Evolutionary conservation across 306 rosid genomes (phyloP), one percentile per base, ranked within the genome.

Genomic region (Trifolium fragiferum): DNA sequence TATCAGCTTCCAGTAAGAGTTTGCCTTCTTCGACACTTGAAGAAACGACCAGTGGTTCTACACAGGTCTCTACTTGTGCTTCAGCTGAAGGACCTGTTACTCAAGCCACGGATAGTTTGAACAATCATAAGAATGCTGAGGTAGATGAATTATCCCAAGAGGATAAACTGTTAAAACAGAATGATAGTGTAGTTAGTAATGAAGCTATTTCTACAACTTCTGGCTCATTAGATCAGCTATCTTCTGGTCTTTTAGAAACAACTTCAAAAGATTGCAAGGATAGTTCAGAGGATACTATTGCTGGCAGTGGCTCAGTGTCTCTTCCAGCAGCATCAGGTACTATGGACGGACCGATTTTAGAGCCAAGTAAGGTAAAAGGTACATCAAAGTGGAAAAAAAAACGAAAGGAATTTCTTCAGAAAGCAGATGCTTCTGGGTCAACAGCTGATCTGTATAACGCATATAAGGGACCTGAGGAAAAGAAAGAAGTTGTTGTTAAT

Each of bases 401-500:
- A 84, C 64, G 2, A 10, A 90, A 30, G 77, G 95, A 89, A 50
- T 4, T 63, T 72, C 93, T 89, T 83, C 82, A 40, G 57, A 87
- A 84, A 88, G 99, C 99, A 59, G 99, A 94, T 86, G 99, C 99
- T 88, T 88, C 95, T 6, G 97, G 99, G 43, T 58, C 82, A 23
- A 86, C 88, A 23, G 83, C 95, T 81, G 97, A 94, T 86, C 96
- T 94, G 65, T 94, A 94, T 80, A 89, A 80, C 76, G 99, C 99
- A 3, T 94, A 92, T 19, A 94, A 90, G 90, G 81, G 89, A 73
- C 93, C 97, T 2, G 96, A 85, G 71, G 99, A 89, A 73, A 90
- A 80, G 85, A 90, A 90, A 79, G 97, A 87, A 53, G 63, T 72
- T 77, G 68, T 27, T 33, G 7, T 7, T 43, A 79, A 44, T 80